These are phyloP conservation scores for Plenodomus biglobosus DNA, from an alignment of 2,329 filamentous ascomycete species.

Conservation along the genomic window DNA sequence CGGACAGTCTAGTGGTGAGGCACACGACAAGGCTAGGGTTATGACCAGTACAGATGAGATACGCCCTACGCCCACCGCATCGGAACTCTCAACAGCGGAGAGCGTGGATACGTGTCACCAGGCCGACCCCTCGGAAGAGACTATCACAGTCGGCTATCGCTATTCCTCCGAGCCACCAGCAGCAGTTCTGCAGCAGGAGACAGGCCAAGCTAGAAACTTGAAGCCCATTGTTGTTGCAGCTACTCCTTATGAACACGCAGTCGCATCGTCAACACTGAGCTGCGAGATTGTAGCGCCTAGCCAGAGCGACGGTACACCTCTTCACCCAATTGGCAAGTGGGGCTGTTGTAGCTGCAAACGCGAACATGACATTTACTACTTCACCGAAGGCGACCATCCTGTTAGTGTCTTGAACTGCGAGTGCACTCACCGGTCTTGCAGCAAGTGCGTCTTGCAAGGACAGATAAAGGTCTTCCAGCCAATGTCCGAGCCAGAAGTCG, in stretches of 20 bases:
- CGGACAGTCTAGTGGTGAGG: not conserved
- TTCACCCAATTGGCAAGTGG: slow-evolving; percentile 9
- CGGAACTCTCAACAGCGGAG: not conserved
- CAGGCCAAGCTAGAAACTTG: not conserved
- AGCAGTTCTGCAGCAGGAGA: not conserved
- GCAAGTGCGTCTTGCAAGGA: slow-evolving; percentile 21
- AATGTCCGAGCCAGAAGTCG: slow-evolving; percentile 25
- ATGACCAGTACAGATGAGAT: not conserved
- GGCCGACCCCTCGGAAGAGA: not conserved
- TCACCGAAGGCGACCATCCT: slow-evolving; percentile 14
- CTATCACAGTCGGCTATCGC: not conserved
- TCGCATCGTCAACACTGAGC: not conserved
- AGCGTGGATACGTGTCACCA: not conserved
- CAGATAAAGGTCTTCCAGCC: slow-evolving; percentile 25
- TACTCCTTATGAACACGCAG: not conserved
- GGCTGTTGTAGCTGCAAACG: slow-evolving; percentile 12
- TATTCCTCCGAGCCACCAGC: not conserved
- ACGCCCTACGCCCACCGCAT: not conserved
- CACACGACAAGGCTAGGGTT: not conserved
- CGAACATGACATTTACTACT: slow-evolving; percentile 8
- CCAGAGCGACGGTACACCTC: not conserved
- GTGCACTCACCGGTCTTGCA: slow-evolving; percentile 30
- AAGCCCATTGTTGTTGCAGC: not conserved
- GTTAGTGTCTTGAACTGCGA: slow-evolving; percentile 22
- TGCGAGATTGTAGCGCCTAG: not conserved